Evolutionary conservation across 2,329 filamentous ascomycete genomes (phyloP).

Genomic region (Plectosphaerella cucumerina): DNA sequence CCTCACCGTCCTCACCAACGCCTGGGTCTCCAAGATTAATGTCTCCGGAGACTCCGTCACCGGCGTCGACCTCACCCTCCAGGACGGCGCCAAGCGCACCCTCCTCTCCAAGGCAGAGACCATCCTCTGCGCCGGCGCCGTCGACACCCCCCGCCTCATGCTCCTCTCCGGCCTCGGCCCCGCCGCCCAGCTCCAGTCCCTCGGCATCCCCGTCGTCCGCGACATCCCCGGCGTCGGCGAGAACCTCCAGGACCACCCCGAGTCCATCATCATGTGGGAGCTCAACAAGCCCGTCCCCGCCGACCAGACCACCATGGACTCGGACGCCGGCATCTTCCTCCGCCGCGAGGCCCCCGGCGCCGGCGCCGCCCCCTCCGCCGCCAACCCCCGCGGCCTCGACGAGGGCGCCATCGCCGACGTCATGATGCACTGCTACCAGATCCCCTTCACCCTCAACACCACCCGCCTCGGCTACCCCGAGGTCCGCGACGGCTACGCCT

Average conservation of each 20-base stretch:
- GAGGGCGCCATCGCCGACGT: conserved; percentile 78
- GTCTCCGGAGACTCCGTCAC: conserved; percentile 65
- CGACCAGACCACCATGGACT: conserved; percentile 88
- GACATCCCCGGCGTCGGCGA: conserved; percentile 57
- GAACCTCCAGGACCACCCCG: conserved; percentile 58
- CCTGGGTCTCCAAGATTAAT: conserved; percentile 81
- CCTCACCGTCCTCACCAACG: conserved; percentile 80
- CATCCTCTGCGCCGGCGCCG: conserved; percentile 73
- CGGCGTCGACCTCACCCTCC: conserved; percentile 64
- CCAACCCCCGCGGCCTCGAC: conserved; percentile 42
- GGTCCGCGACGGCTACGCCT: conserved; percentile 68
- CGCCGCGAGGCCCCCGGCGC: conserved; percentile 72
- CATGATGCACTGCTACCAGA: conserved; percentile 98
- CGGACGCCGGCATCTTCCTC: conserved; percentile 83
- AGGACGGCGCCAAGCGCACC: conserved; percentile 46
- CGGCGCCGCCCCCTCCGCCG: conserved; percentile 44
- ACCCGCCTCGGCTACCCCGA: conserved; percentile 67
- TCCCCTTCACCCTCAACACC: conserved; percentile 87
- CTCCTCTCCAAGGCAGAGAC: conserved; percentile 60
- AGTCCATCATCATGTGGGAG: conserved; percentile 66
- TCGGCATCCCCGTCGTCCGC: conserved; percentile 51
- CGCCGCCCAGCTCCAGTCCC: conserved; percentile 44
- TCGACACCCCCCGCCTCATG: conserved; percentile 72
- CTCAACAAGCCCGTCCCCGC: conserved; percentile 70
- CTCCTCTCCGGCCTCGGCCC: conserved; percentile 55